A percentile compares a stretch with the other conserved stretches of the same genome.
These are phyloP conservation scores for Elongisporangium undulatum DNA, from an alignment of 352 stramenopile genomes.

Conservation along the genomic window DNA sequence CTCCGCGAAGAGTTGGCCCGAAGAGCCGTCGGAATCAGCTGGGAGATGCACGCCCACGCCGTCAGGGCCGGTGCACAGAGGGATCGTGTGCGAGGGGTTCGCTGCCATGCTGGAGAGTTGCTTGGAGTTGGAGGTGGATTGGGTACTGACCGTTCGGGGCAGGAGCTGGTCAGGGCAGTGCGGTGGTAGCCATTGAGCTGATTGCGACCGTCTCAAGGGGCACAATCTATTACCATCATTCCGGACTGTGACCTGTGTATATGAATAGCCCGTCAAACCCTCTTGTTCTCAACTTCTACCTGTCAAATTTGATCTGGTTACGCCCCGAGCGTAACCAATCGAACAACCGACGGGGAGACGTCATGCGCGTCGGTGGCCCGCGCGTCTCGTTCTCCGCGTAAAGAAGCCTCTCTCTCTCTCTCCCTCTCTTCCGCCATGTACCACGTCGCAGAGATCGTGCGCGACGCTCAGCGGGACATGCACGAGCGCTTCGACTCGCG, in stretches of 20 bases:
- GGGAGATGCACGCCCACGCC: not conserved
- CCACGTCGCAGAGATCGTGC: slow-evolving; percentile 80
- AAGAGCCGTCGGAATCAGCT: not conserved
- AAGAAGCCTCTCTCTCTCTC: not conserved
- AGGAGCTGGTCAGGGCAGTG: too few relatives aligned
- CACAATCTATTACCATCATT: not conserved
- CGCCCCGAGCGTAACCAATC: not conserved
- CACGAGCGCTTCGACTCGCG: slow-evolving; percentile 57
- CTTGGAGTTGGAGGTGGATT: not conserved
- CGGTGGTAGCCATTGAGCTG: not conserved
- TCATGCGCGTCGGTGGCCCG: not conserved
- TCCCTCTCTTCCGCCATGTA: slow-evolving; percentile 42
- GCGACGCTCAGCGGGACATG: slow-evolving; percentile 76
- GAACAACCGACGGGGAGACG: not conserved
- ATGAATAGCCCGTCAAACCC: not conserved
- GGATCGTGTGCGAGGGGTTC: not conserved
- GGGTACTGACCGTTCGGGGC: not conserved
- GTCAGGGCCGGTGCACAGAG: not conserved
- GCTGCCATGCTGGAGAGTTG: not conserved
- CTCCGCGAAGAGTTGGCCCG: not conserved
- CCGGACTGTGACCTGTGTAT: not conserved
- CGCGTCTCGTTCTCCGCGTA: not conserved
- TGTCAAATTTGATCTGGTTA: slow-evolving; percentile 1
- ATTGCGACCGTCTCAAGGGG: not conserved
- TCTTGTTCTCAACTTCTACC: not conserved